Conservation (phyloP, 73 alveolate species). For the Symbiodinium pilosum region DNA sequence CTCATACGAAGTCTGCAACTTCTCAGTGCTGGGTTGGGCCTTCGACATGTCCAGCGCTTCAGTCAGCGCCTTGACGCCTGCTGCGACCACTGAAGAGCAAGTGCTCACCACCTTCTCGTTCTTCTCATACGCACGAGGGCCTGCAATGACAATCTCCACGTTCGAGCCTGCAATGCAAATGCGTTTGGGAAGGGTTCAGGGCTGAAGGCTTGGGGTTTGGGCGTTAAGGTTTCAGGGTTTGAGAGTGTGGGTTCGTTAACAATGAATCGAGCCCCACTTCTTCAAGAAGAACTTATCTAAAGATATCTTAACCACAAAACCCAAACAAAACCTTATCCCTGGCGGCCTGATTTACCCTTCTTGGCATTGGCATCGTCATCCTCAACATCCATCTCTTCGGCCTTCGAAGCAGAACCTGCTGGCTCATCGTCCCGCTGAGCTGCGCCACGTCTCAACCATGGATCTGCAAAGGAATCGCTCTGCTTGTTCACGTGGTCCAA, state of each 20-base stretch:
- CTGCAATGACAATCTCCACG: conserved; percentile 26
- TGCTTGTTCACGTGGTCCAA: conserved; percentile 6
- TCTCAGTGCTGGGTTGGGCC: background rate
- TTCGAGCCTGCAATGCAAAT: background rate
- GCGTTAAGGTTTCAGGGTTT: too few relatives aligned
- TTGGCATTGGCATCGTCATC: too few relatives aligned
- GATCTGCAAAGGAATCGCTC: background rate
- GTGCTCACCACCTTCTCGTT: background rate
- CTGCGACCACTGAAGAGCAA: background rate
- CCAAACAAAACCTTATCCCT: too few relatives aligned
- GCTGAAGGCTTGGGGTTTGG: too few relatives aligned
- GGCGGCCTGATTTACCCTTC: too few relatives aligned
- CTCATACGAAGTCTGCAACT: conserved; percentile 22
- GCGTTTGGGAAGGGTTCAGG: too few relatives aligned
- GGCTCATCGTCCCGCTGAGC: background rate
- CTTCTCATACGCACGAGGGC: conserved; percentile 12
- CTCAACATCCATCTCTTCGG: too few relatives aligned
- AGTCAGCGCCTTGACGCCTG: background rate
- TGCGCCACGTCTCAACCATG: background rate
- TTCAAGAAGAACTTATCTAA: too few relatives aligned
- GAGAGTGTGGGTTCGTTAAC: too few relatives aligned
- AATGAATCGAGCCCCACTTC: too few relatives aligned
- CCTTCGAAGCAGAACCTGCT: background rate
- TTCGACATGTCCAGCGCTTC: background rate
- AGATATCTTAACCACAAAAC: too few relatives aligned